Evolutionary conservation across 1,284 basidiomycete species (phyloP).

Genomic region (Athelia sp.): DNA sequence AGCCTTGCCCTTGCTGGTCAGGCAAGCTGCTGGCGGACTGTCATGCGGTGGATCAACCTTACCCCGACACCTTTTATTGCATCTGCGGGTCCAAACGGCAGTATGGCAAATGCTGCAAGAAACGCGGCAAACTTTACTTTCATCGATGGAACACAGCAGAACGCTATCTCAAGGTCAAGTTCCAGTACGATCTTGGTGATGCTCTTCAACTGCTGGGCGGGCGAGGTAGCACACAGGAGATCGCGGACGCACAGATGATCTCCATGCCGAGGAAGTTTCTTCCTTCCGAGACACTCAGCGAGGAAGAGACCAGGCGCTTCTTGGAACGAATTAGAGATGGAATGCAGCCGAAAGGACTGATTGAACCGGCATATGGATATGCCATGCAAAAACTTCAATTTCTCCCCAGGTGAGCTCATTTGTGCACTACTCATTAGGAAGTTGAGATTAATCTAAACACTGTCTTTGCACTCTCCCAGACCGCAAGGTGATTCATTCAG

Average conservation of each 20-base stretch:
- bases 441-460: not conserved
- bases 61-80: slow-evolving; percentile 10
- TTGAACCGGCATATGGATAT: slow-evolving; percentile 12
- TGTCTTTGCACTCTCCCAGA: not conserved
- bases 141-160: slow-evolving; percentile 9
- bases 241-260: not conserved
- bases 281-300: not conserved
- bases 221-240: not conserved
- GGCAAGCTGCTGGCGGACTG: slow-evolving; percentile 9
- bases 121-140: slow-evolving; percentile 4
- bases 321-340: not conserved
- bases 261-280: not conserved
- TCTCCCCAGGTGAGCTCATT: slow-evolving; percentile 7
- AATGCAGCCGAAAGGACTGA: not conserved
- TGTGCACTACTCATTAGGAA: not conserved
- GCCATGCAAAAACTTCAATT: slow-evolving; percentile 8
- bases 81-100: slow-evolving; percentile 8
- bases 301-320: not conserved
- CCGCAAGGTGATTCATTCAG: slow-evolving; percentile 5
- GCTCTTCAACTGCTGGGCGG: not conserved
- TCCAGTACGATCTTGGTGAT: not conserved
- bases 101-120: slow-evolving; percentile 9
- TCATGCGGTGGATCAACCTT: slow-evolving; percentile 6
- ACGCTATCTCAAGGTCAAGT: slow-evolving; percentile 7
- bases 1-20: slow-evolving; percentile 13